A percentile compares a stretch with the other conserved stretches of the same genome.
phyloP scores from a whole-genome alignment of 202 grass and related monocot genomes.

The Sporobolus alterniflorus region DNA sequence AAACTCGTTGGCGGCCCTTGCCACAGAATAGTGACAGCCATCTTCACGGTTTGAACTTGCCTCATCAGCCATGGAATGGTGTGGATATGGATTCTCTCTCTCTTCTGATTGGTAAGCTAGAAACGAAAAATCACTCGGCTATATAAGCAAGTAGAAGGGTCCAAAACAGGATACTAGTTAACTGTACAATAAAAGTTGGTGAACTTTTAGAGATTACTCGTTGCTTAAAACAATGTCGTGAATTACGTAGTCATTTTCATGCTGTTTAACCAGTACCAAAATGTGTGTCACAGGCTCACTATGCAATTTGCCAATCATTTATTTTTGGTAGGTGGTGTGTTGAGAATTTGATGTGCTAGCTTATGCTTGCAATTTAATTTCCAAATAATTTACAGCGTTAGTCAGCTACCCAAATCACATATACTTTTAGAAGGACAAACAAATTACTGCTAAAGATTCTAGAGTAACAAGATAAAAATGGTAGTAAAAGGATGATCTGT shows the following conservation, averaged over 20 bases:
- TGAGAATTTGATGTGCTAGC: background rate
- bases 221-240: background rate
- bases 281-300: background rate
- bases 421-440: no score
- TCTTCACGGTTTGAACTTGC: background rate
- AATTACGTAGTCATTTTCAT: background rate
- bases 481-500: background rate
- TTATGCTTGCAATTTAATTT: background rate
- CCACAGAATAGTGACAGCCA: background rate
- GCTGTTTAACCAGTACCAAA: background rate
- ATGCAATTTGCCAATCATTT: background rate
- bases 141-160: constrained; percentile 15
- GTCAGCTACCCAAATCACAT: background rate
- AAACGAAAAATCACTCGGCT: background rate
- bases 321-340: background rate
- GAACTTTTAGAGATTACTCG: background rate
- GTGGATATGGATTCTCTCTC: background rate
- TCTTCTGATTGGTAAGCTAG: background rate
- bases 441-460: no score
- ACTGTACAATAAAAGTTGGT: background rate
- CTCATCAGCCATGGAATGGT: background rate
- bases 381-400: background rate
- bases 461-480: background rate
- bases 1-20: background rate
- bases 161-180: constrained; percentile 12